These are phyloP conservation scores for Phanerochaete sordida DNA, from an alignment of 768 basidiomycete genomes.

Conservation along the genomic window DNA sequence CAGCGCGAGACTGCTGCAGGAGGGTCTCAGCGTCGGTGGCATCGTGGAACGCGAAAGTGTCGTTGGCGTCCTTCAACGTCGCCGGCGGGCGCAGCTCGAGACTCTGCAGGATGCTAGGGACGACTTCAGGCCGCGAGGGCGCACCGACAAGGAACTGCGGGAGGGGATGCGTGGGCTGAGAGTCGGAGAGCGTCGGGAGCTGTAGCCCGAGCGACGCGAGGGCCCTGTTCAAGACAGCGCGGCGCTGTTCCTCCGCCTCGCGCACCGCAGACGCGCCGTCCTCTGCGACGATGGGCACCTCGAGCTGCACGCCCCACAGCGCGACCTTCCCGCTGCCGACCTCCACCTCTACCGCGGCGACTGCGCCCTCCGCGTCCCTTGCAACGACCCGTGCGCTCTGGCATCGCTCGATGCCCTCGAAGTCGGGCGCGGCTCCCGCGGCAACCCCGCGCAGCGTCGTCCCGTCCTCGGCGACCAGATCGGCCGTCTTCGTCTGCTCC, in stretches of 20 bases:
- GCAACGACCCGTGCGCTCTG: slow-evolving; percentile 31
- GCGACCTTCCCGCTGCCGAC: slow-evolving; percentile 37
- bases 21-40: slow-evolving; percentile 30
- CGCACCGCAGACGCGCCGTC: slow-evolving; percentile 26
- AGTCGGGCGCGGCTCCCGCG: slow-evolving; percentile 33
- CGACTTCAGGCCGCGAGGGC: slow-evolving; percentile 32
- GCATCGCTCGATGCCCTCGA: slow-evolving; percentile 28
- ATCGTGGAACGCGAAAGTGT: slow-evolving; percentile 63
- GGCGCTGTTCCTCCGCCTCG: slow-evolving; percentile 17
- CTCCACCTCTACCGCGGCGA: slow-evolving; percentile 31
- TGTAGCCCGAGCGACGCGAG: slow-evolving; percentile 36
- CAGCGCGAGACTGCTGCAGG: slow-evolving; percentile 22
- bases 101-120: slow-evolving; percentile 36
- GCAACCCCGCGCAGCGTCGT: background rate
- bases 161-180: slow-evolving; percentile 20
- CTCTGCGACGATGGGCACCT: slow-evolving; percentile 45
- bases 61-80: slow-evolving; percentile 59
- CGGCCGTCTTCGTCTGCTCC: background rate
- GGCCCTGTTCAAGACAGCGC: slow-evolving; percentile 29
- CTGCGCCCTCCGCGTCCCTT: slow-evolving; percentile 28
- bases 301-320: slow-evolving; percentile 59
- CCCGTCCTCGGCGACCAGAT: background rate
- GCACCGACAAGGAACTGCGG: slow-evolving; percentile 28
- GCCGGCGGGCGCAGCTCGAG: slow-evolving; percentile 29
- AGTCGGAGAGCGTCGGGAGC: slow-evolving; percentile 31